phyloP scores from a whole-genome alignment of 495 filamentous ascomycete genomes.

The Penicillium samsonianum region DNA sequence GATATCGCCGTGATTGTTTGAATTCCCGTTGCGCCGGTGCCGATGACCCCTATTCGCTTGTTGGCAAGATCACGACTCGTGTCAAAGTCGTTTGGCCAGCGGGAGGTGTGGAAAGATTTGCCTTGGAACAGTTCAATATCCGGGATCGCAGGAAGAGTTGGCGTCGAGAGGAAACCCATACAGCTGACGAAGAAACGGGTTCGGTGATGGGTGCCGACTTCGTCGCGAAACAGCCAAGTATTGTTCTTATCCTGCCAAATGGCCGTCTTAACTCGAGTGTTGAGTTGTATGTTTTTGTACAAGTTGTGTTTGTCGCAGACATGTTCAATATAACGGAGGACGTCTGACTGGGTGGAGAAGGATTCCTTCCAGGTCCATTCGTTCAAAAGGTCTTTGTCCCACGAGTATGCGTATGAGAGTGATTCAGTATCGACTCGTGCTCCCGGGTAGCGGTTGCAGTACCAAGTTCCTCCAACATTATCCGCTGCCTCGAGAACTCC shows the following conservation, averaged over 20 bases:
- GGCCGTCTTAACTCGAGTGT: conserved; percentile 25
- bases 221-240: conserved; percentile 23
- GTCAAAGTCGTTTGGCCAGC: conserved; percentile 44
- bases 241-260: conserved; percentile 20
- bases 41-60: conserved; percentile 53
- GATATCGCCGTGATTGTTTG: conserved; percentile 40
- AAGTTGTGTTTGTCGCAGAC: conserved; percentile 28
- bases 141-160: conserved; percentile 37
- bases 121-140: conserved; percentile 30
- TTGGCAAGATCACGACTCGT: conserved; percentile 28
- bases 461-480: conserved; percentile 55
- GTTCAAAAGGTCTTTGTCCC: conserved; percentile 26
- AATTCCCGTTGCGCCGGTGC: conserved; percentile 52
- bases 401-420: conserved; percentile 30
- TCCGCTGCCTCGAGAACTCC: conserved; percentile 49
- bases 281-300: conserved; percentile 29
- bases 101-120: conserved; percentile 41
- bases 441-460: conserved; percentile 41
- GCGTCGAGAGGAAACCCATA: conserved; percentile 21
- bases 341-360: conserved; percentile 26
- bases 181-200: conserved; percentile 24
- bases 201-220: conserved; percentile 13
- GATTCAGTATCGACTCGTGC: conserved; percentile 28
- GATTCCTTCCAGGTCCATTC: conserved; percentile 32
- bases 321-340: conserved; percentile 31